Base-by-base conservation (phyloP, 495 filamentous ascomycete genomes). In the Sordaria brevicollis region DNA sequence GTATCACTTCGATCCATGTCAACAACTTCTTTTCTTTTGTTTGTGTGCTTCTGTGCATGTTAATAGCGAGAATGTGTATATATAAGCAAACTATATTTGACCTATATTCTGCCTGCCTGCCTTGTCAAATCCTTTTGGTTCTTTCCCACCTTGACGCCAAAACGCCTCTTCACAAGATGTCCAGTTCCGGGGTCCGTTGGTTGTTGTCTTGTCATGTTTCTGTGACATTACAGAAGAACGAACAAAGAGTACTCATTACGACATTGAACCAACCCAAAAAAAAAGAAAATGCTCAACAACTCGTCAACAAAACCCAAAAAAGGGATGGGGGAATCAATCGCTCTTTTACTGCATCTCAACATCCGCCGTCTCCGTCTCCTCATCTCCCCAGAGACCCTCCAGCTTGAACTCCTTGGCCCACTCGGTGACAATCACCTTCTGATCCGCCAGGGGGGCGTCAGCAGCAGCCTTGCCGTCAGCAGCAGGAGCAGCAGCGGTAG, bases 331-430 rank as follows among this genome's bases (percentile, higher is more conserved):
- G n/a, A 29, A 35, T 33, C 19, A 43, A 31, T 71, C 49, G 49
- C 49, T 31, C 36, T 19, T 9, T 72, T 74, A 76, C 35, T 71
- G 62, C 76, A 77, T 78, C 69, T 78, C 76, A 41, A 77, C 71
- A 67, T 81, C 76, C 70, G 77, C 68, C 4, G 54, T 79, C 1
- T 37, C 70, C 38, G 62, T 73, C 49, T 54, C 71, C 35, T 77
- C 80, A 70, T 91, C 88, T 2, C 91, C 92, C 91, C 92, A 96
- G n/a, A 99, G 78, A 0, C 93, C 95, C 75, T 97, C 95, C 37
- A 99, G 85, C 83, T 94, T 93, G 80, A 99, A 98, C 81, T 98
- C 96, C 78, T 90, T 87, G 4, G 94, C 92, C 96, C 95, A 97
- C 79, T 95, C 89, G 21, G 89, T 91, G 19, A 98, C 95, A 73